These are phyloP conservation scores for Diaporthe citriasiana DNA, from an alignment of 2,329 filamentous ascomycete species.

Conservation along the genomic window DNA sequence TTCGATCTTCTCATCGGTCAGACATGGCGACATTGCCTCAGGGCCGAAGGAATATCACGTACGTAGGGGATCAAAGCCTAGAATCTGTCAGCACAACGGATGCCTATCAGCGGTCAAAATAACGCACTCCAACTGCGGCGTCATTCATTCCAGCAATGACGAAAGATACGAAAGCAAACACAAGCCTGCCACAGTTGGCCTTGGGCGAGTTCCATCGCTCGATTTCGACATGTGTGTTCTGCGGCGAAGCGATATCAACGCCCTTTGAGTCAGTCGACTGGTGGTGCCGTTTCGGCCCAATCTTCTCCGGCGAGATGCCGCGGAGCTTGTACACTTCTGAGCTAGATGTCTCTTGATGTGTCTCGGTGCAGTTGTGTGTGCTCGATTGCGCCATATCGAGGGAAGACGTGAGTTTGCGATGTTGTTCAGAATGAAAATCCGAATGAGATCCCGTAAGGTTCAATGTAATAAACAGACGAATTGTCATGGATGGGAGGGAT, in stretches of 20 bases:
- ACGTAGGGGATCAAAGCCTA: slow-evolving; percentile 20
- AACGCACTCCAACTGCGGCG: slow-evolving; percentile 72
- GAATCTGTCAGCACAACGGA: background rate
- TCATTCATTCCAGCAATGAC: slow-evolving; percentile 79
- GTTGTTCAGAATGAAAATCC: background rate
- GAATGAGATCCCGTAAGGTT: background rate
- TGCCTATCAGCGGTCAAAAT: background rate
- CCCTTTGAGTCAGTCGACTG: background rate
- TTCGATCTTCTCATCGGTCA: slow-evolving; percentile 62
- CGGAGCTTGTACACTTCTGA: background rate
- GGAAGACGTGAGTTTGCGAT: background rate
- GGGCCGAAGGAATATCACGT: background rate
- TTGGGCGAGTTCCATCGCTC: slow-evolving; percentile 36
- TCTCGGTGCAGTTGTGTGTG: slow-evolving; percentile 12
- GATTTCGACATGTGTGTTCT: background rate
- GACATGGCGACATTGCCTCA: background rate
- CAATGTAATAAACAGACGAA: background rate
- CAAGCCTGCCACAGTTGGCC: slow-evolving; percentile 40
- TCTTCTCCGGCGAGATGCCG: background rate
- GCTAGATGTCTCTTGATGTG: background rate
- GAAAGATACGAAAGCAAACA: slow-evolving; percentile 54
- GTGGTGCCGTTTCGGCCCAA: background rate
- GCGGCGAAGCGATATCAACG: background rate
- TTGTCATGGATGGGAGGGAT: background rate
- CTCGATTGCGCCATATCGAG: background rate